Base-by-base conservation (phyloP, 371 early-diverging fungal species). In the Paramicrosporidium saccamoebae region DNA sequence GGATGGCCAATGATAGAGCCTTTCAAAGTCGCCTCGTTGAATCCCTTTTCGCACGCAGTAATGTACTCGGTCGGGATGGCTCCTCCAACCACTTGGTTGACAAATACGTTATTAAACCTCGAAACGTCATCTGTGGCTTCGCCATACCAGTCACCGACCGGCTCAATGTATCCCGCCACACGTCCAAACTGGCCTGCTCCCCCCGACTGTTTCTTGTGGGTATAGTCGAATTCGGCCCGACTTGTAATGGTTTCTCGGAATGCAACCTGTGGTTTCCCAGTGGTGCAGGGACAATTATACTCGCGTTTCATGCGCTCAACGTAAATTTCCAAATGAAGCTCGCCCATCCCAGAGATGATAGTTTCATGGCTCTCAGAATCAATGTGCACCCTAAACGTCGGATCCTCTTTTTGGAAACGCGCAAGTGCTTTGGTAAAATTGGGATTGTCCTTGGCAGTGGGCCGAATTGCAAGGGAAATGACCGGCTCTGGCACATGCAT, bases 401-500 rank as follows among this genome's bases (percentile, higher is more conserved):
- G 88, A 43, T 92, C 94, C 50, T 92, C 88, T 36, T 68, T 59
- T 43, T 77, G 75, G 67, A 88, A 88, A 26, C 81, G 58, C 37
- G 58, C 69, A 29, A 86, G 48, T 1, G 88, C 88, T 48, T 78
- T 82, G 30, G 73, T 69, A 39, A 88, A 86, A 54, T 81, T 82
- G 36, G 78, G 41, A 13, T 62, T 44, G 35, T 81, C 82, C 41
- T 78, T 73, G 28, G 59, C 63, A 47, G 74, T 77, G 30, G 88
- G 86, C 10, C 49, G 52, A 16, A 88, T 39, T 14, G 84, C 64
- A 14, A 86, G 58, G 11, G 86, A 84, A 21, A 92, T 81, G 22
- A 92, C 94, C 10, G 94, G 81, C 26, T 81, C 71, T 23, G 94
- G 90, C 10, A 92, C 86, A 44, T 58, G 82, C 72, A 88, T 92